These are phyloP conservation scores for Amaranthus palmeri DNA, from an alignment of 148 eudicot species.

Conservation along the genomic window DNA sequence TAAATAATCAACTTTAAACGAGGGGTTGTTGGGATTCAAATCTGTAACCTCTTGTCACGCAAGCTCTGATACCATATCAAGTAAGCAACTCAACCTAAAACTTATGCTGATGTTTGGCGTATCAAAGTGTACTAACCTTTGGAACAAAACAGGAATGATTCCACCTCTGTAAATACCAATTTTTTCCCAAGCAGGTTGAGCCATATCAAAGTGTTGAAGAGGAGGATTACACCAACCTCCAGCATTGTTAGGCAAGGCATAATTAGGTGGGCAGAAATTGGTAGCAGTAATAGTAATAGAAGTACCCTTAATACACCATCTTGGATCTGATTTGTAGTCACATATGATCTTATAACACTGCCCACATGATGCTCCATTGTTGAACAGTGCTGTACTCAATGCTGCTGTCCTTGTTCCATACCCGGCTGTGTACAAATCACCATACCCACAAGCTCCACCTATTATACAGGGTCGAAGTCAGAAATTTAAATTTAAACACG, in stretches of 20 bases:
- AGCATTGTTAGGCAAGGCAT: conserved; percentile 45
- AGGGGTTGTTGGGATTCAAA: too few relatives aligned
- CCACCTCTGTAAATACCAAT: conserved; percentile 83
- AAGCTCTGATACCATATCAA: too few relatives aligned
- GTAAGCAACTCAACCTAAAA: too few relatives aligned
- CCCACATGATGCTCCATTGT: conserved; percentile 74
- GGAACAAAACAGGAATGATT: conserved; percentile 69
- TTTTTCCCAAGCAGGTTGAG: conserved; percentile 96
- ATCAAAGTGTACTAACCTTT: conserved; percentile 43
- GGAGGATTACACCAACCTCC: conserved; percentile 99
- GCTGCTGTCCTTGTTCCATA: conserved; percentile 84
- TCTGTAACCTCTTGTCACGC: too few relatives aligned
- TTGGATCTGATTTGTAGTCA: conserved; percentile 40
- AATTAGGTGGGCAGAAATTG: conserved; percentile 91
- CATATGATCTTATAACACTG: conserved; percentile 80
- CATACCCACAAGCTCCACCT: conserved; percentile 98
- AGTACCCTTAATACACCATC: conserved; percentile 61
- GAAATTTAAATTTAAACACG: not conserved
- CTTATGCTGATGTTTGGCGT: too few relatives aligned
- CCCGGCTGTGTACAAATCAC: conserved; percentile 58
- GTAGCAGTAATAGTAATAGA: conserved; percentile 79
- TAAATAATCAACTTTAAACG: too few relatives aligned
- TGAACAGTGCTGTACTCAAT: conserved; percentile 81
- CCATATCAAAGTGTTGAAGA: conserved; percentile 92
- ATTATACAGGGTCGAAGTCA: not conserved